These are phyloP conservation scores for Fusarium napiforme DNA, from an alignment of 2,329 filamentous ascomycete species.

Conservation along the genomic window DNA sequence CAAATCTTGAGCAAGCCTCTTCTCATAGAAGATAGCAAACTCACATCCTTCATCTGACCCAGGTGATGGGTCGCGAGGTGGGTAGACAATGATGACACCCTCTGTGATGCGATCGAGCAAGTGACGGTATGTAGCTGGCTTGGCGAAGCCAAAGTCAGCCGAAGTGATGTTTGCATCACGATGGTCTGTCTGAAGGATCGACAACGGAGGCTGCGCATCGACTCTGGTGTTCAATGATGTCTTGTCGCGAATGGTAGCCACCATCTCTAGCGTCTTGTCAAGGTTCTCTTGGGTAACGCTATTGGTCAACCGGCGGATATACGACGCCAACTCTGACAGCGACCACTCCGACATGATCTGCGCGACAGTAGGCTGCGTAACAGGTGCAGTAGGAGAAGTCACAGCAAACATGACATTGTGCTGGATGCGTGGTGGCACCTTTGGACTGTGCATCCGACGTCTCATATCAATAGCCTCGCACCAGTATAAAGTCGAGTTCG, in stretches of 20 bases:
- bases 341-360: conserved; percentile 52
- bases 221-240: conserved; percentile 47
- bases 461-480: conserved; percentile 54
- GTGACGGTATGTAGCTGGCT: conserved; percentile 49
- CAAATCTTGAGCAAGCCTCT: conserved; percentile 45
- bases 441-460: conserved; percentile 48
- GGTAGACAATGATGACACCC: conserved; percentile 48
- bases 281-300: conserved; percentile 48
- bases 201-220: conserved; percentile 51
- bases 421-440: conserved; percentile 49
- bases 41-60: conserved; percentile 51
- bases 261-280: conserved; percentile 42
- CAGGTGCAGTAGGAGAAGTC: conserved; percentile 40
- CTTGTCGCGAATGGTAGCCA: conserved; percentile 53
- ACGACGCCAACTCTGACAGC: conserved; percentile 49
- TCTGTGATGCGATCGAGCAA: conserved; percentile 46
- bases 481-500: conserved; percentile 47
- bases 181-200: conserved; percentile 51
- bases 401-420: conserved; percentile 50
- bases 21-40: conserved; percentile 51
- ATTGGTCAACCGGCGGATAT: conserved; percentile 52
- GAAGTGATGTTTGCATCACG: conserved; percentile 46
- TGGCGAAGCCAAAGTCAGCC: conserved; percentile 52
- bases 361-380: conserved; percentile 45
- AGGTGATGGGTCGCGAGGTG: conserved; percentile 38